phyloP scores from a whole-genome alignment of 495 filamentous ascomycete genomes.

The Lasiosphaeria hispida region DNA sequence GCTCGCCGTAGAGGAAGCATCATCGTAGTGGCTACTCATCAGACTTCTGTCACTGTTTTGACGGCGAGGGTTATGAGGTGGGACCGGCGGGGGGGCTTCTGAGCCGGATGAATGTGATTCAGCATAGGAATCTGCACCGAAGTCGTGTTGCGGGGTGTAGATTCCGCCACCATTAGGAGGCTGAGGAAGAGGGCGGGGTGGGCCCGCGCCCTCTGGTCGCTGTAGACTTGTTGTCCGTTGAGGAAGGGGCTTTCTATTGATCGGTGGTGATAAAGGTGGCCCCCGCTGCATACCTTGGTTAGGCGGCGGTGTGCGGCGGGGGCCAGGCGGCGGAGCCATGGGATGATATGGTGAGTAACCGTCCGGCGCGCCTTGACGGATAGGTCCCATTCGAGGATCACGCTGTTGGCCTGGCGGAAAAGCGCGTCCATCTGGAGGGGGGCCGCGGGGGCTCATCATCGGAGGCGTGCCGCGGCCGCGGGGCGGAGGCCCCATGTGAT shows the following conservation, averaged over 20 bases:
- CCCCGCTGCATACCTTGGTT: conserved; percentile 20
- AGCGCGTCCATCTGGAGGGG: conserved; percentile 24
- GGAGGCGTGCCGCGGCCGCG: conserved; percentile 16
- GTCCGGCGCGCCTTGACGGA: neutral
- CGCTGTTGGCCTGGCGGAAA: conserved; percentile 12
- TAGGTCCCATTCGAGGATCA: conserved; percentile 18
- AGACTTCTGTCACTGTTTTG: conserved; percentile 38
- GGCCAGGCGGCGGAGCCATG: conserved; percentile 24
- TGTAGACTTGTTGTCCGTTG: conserved; percentile 39
- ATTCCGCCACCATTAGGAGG: conserved; percentile 60
- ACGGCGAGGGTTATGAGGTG: conserved; percentile 20
- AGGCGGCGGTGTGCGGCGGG: conserved; percentile 39
- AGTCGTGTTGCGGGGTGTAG: conserved; percentile 48
- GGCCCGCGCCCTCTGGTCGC: conserved; percentile 26
- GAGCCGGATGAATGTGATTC: conserved; percentile 29
- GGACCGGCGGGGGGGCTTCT: conserved; percentile 18
- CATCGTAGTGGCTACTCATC: conserved; percentile 45
- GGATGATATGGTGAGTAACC: conserved; percentile 6
- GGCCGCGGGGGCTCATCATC: conserved; percentile 28
- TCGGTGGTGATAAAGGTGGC: conserved; percentile 33
- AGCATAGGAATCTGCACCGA: conserved; percentile 65
- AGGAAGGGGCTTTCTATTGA: conserved; percentile 63
- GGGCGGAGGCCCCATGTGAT: no score
- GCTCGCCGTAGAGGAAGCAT: conserved; percentile 46
- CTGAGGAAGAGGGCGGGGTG: conserved; percentile 24